A percentile compares a stretch with the other conserved stretches of the same genome.
Evolutionary conservation across 192 early-diverging fungal genomes (phyloP).

Genomic region (Coemansia sp.): DNA sequence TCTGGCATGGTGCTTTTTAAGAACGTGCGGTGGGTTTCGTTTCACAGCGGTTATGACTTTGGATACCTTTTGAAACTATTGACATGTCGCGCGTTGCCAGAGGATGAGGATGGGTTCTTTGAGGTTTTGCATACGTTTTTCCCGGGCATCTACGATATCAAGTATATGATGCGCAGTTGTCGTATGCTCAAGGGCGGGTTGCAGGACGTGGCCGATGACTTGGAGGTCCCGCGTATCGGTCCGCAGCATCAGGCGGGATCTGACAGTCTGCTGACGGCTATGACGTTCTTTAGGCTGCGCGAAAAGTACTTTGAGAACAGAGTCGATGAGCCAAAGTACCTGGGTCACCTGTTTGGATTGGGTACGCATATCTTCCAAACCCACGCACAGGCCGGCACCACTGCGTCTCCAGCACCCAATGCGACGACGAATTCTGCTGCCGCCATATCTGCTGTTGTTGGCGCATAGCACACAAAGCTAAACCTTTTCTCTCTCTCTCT

Average conservation of each 20-base stretch:
- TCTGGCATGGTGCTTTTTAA: constrained; percentile 95
- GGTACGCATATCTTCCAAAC: constrained; percentile 38
- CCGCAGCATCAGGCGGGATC: constrained; percentile 99
- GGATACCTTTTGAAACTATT: constrained; percentile 96
- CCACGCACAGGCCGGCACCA: background rate
- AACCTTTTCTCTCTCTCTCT: background rate
- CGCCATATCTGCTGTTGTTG: constrained; percentile 3
- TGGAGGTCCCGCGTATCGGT: constrained; percentile 90
- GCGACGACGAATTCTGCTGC: background rate
- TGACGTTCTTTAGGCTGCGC: constrained; percentile 98
- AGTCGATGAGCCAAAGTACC: constrained; percentile 93
- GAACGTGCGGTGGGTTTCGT: constrained; percentile 97
- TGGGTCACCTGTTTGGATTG: constrained; percentile 60
- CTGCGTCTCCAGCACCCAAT: background rate
- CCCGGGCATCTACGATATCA: constrained; percentile 99
- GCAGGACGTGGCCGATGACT: constrained; percentile 97
- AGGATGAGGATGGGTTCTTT: constrained; percentile 96
- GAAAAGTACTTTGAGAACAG: constrained; percentile 95
- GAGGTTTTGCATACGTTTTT: constrained; percentile 90
- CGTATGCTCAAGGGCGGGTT: constrained; percentile 96
- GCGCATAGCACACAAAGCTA: constrained; percentile 11
- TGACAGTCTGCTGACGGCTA: constrained; percentile 93
- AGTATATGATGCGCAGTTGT: constrained; percentile 97
- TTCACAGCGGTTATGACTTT: constrained; percentile 99
- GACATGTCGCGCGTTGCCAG: constrained; percentile 87